Percentiles rank a stretch among this genome's conserved stretches.
phyloP scores from a whole-genome alignment of 305 asterid genomes.

The Lippia alba region DNA sequence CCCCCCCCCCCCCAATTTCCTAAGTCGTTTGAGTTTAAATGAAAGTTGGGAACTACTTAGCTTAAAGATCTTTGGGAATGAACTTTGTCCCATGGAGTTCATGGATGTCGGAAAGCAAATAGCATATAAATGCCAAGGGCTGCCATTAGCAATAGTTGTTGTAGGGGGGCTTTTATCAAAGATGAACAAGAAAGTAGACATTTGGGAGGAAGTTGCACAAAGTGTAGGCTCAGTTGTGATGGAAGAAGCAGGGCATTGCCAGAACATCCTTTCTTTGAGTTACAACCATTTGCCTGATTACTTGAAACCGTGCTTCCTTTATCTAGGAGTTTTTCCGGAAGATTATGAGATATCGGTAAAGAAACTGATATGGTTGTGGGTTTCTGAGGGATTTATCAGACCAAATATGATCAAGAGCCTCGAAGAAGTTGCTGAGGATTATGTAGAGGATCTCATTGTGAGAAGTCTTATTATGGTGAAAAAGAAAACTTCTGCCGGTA shows the following conservation, averaged over 20 bases:
- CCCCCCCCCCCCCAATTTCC: conserved; percentile 29
- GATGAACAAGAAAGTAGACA: conserved; percentile 22
- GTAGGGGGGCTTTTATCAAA: conserved; percentile 40
- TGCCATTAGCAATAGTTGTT: conserved; percentile 47
- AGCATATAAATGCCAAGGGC: conserved; percentile 36
- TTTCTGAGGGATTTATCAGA: conserved; percentile 42
- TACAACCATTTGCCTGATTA: conserved; percentile 38
- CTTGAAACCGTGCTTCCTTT: conserved; percentile 43
- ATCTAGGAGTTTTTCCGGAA: conserved; percentile 42
- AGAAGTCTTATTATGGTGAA: conserved; percentile 37
- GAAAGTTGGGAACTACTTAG: conserved; percentile 42
- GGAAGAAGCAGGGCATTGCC: conserved; percentile 19
- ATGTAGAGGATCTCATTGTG: conserved; percentile 35
- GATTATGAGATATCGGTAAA: conserved; percentile 29
- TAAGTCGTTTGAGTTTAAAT: conserved; percentile 31
- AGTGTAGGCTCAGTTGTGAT: conserved; percentile 33
- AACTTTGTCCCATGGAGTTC: conserved; percentile 30
- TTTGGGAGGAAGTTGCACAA: conserved; percentile 38
- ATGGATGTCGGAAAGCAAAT: conserved; percentile 35
- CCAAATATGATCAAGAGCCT: conserved; percentile 16
- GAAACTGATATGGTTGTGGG: conserved; percentile 34
- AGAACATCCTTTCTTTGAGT: conserved; percentile 39
- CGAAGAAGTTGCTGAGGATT: conserved; percentile 40
- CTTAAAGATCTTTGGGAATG: conserved; percentile 29
- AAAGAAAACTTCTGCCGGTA: conserved; percentile 15